Evolutionary conservation across 148 eudicot genomes (phyloP).

Genomic region (Fagopyrum esculentum): DNA sequence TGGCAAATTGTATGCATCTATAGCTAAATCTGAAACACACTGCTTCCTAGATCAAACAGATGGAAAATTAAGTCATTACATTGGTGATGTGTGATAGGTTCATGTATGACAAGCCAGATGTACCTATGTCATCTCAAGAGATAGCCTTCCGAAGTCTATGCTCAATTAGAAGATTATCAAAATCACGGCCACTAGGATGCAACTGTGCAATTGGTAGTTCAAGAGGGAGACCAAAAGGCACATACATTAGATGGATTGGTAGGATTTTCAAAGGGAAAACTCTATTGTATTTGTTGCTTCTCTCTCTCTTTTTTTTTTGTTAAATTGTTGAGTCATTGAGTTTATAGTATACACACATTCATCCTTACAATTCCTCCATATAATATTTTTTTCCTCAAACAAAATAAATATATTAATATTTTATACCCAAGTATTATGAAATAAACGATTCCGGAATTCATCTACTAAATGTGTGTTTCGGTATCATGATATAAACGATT

Average conservation of each 20-base stretch:
- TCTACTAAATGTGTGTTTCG: too few relatives aligned
- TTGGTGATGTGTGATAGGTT: slow-evolving; percentile 40
- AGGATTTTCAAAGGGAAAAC: too few relatives aligned
- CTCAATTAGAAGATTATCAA: slow-evolving; percentile 65
- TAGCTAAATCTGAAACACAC: not conserved
- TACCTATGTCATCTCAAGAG: slow-evolving; percentile 78
- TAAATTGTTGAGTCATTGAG: too few relatives aligned
- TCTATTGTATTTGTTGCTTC: too few relatives aligned
- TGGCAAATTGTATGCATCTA: not conserved
- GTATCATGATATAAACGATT: too few relatives aligned
- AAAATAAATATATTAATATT: too few relatives aligned
- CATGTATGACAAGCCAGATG: slow-evolving; percentile 93
- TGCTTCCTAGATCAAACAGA: not conserved
- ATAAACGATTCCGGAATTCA: too few relatives aligned
- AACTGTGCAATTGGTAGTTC: slow-evolving; percentile 68
- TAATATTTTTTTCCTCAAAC: too few relatives aligned
- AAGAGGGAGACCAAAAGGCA: slow-evolving; percentile 80
- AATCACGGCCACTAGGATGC: slow-evolving; percentile 68
- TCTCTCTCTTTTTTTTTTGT: too few relatives aligned
- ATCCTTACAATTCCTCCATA: too few relatives aligned
- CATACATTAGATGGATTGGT: slow-evolving; percentile 22
- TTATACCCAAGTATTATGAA: too few relatives aligned
- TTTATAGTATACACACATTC: too few relatives aligned
- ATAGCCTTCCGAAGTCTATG: slow-evolving; percentile 47
- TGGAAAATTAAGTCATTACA: not conserved